phyloP scores from a whole-genome alignment of 2,329 filamentous ascomycete species.

The Aspergillus sp. region DNA sequence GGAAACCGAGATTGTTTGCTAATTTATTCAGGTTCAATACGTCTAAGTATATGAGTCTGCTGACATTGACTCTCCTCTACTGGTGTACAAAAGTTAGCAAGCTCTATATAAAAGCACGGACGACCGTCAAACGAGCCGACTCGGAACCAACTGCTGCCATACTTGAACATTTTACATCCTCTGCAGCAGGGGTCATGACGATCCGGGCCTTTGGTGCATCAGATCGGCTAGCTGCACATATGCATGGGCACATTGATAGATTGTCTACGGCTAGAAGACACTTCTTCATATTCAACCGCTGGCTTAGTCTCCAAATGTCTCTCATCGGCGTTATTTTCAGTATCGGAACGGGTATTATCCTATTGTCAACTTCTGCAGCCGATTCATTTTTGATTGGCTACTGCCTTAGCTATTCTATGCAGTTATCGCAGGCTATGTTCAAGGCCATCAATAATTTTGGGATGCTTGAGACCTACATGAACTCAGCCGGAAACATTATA shows the following conservation, averaged over 20 bases:
- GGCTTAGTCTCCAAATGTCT: background rate
- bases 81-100: background rate
- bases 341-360: background rate
- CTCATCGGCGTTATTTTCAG: background rate
- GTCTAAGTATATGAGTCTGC: background rate
- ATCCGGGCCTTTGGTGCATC: background rate
- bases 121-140: background rate
- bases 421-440: background rate
- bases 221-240: background rate
- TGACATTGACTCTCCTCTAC: background rate
- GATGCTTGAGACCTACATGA: background rate
- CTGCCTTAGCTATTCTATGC: background rate
- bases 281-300: background rate
- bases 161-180: background rate
- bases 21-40: background rate
- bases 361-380: background rate
- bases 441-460: background rate
- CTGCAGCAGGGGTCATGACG: background rate
- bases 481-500: background rate
- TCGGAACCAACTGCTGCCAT: background rate
- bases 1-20: background rate
- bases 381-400: background rate
- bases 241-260: background rate
- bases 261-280: background rate
- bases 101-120: background rate